These are phyloP conservation scores for Acer negundo DNA, from an alignment of 345 rosid species.

Conservation along the genomic window DNA sequence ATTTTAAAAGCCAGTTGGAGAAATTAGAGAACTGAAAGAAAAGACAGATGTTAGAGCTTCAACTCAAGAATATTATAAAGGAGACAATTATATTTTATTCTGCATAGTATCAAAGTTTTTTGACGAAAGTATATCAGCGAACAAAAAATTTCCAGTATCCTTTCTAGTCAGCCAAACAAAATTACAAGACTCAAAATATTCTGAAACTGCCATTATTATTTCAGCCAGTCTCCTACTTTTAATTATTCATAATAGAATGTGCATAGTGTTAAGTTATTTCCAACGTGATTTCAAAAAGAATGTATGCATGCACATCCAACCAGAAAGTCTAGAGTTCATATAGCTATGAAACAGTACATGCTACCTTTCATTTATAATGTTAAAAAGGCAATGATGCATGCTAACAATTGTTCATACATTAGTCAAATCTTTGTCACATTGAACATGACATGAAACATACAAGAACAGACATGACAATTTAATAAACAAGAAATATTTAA, in stretches of 20 bases:
- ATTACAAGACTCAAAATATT: background rate
- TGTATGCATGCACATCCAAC: background rate
- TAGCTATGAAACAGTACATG: background rate
- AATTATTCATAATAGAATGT: background rate
- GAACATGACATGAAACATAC: background rate
- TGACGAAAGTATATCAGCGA: background rate
- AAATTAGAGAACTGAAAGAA: conserved; percentile 79
- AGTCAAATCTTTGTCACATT: background rate
- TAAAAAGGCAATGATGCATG: background rate
- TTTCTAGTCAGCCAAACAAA: conserved; percentile 1
- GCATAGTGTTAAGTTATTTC: background rate
- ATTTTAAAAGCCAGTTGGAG: conserved; percentile 87
- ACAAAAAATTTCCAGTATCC: background rate
- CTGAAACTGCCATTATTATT: background rate
- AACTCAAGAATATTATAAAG: conserved; percentile 8
- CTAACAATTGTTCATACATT: conserved; percentile 5
- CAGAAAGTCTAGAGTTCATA: background rate
- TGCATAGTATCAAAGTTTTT: background rate
- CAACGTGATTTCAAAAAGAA: background rate
- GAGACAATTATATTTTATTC: background rate
- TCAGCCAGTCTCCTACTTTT: background rate
- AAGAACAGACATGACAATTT: background rate
- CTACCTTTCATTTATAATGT: background rate
- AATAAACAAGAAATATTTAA: background rate
- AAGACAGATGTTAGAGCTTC: conserved; percentile 18